Percentiles rank a stretch among this genome's conserved stretches.
phyloP scores from a whole-genome alignment of 106 monocot species.

The Acanthochlamys bracteata region DNA sequence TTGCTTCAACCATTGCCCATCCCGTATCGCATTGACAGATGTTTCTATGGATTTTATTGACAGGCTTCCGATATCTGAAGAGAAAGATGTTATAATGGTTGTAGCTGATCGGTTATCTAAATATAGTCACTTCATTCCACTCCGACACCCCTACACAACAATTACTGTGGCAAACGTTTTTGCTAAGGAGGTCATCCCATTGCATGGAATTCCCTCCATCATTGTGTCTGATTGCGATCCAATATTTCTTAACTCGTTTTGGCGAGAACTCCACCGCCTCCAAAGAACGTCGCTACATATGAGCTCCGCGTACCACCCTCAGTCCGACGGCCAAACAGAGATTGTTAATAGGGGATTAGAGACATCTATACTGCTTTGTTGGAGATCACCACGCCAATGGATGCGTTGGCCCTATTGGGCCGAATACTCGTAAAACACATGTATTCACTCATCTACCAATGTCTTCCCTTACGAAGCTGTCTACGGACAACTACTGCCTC shows the following conservation, averaged over 20 bases:
- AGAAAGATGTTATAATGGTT: background rate
- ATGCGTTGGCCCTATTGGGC: background rate
- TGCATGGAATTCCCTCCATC: background rate
- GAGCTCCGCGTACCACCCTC: background rate
- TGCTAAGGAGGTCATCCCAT: background rate
- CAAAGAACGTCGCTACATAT: background rate
- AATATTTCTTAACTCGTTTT: background rate
- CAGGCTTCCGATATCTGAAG: background rate
- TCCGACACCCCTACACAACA: background rate
- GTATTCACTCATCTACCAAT: background rate
- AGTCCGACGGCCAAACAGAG: conserved; percentile 1
- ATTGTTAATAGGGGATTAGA: background rate
- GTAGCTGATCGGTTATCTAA: conserved; percentile 2
- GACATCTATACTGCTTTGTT: background rate
- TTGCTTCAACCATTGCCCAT: background rate
- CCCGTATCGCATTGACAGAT: background rate
- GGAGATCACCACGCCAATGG: background rate
- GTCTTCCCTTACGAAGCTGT: background rate
- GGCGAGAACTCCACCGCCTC: background rate
- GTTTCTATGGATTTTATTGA: conserved; percentile 6
- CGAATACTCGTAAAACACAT: background rate
- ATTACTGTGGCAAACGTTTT: background rate
- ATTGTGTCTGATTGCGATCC: background rate
- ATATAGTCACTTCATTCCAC: background rate
- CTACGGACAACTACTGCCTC: background rate